Evolutionary conservation across 306 rosid species (phyloP).

Genomic region (Ceratonia siliqua): DNA sequence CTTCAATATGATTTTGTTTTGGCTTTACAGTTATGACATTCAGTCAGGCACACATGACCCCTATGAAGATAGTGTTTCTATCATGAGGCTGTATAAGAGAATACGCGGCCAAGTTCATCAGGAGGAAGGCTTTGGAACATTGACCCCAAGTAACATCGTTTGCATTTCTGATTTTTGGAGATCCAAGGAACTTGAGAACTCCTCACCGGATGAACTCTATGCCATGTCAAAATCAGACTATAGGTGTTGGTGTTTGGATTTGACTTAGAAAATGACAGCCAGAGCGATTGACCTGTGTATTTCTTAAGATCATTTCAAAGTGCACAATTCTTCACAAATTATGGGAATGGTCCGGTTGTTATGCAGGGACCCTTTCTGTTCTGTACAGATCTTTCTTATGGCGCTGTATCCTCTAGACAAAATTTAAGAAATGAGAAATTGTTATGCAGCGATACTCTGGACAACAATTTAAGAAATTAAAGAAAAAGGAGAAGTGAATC

Average conservation of each 20-base stretch:
- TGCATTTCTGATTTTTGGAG: conserved; percentile 37
- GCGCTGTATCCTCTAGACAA: not conserved
- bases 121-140: conserved; percentile 34
- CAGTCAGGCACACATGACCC: conserved; percentile 70
- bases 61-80: conserved; percentile 70
- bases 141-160: not conserved
- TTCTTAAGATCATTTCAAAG: conserved; percentile 1
- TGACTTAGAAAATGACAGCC: conserved; percentile 30
- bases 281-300: conserved; percentile 15
- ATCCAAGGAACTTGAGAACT: conserved; percentile 54
- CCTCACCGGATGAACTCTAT: conserved; percentile 64
- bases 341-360: not conserved
- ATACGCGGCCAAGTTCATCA: conserved; percentile 54
- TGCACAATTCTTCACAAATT: not conserved
- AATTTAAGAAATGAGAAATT: no score
- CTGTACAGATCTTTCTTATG: not conserved
- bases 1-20: conserved; percentile 29
- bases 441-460: no score
- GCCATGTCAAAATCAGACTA: conserved; percentile 61
- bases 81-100: conserved; percentile 77
- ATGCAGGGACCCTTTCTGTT: not conserved
- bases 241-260: conserved; percentile 85
- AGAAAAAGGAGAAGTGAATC: not conserved
- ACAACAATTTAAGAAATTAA: no score
- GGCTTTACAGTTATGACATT: conserved; percentile 70